Base-by-base conservation (phyloP, 768 basidiomycete species). In the Pisolithus tinctorius region DNA sequence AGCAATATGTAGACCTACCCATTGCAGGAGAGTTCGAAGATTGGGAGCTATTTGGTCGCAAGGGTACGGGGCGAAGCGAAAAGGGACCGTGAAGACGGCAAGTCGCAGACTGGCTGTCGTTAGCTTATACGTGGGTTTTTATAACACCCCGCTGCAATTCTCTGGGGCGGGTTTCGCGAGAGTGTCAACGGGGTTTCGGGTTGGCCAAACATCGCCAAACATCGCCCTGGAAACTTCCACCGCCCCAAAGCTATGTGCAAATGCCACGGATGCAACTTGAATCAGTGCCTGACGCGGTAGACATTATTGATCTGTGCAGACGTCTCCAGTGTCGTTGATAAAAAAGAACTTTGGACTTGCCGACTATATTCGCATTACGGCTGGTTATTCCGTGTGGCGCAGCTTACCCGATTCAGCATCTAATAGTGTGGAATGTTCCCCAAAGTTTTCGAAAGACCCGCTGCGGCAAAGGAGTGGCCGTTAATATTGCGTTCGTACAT, bases 1-100 rank as follows among this genome's bases (percentile, higher is more conserved):
- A 4, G 34, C 11, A 39, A 10, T 45, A 4, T 27, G 16, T 34
- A 50, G 17, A 65, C 72, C 23, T 53, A 78, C 76, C 65, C 78
- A 76, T 78, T 60, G 37, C 7, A 47, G 42, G 6, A 43, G 36
- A 25, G 38, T 2, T 29, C 20, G 42, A 27, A 44, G 30, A 53
- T 51, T 48, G 52, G 55, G 45, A 44, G 57, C 58, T 29, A 54
- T 41, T 43, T 31, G 46, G 41, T 38, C 27, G 36, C n/a, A 48
- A 27, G 31, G 39, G 56, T 46, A 0, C 8, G 13, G 6, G 29
- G 8, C 39, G 47, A 43, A 34, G 45, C 23, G 25, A 27, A 65
- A 60, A 27, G 34, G 34, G 66, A 67, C 27, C 44, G 68, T 69
- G 53, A 36, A 45, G 68, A 63, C 56, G 45, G 57, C 61, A 6